A percentile compares a stretch with the other conserved stretches of the same genome.
These are phyloP conservation scores for Ceratocystiopsis minuta DNA, from an alignment of 2,329 filamentous ascomycete species.

Conservation along the genomic window DNA sequence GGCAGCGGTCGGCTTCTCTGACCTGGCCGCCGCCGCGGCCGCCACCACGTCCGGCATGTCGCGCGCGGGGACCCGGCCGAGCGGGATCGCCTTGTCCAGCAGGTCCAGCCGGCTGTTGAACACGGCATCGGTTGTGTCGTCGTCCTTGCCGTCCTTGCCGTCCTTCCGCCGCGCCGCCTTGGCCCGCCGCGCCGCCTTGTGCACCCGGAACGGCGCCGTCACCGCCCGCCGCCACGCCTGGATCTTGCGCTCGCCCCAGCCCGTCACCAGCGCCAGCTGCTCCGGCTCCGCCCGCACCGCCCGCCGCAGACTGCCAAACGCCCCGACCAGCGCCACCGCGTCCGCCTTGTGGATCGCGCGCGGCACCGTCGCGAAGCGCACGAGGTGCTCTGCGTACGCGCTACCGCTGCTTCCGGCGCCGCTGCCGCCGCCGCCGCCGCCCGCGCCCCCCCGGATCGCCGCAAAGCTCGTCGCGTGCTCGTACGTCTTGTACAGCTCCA, in stretches of 20 bases:
- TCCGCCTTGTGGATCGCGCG: constrained; percentile 88
- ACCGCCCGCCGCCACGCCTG: constrained; percentile 68
- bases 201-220: constrained; percentile 66
- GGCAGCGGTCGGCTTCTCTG: not conserved
- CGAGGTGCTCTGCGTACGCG: constrained; percentile 62
- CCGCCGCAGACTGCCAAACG: constrained; percentile 74
- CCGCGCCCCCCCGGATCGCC: constrained; percentile 70
- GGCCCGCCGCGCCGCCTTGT: constrained; percentile 36
- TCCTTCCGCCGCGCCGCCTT: constrained; percentile 5
- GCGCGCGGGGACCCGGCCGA: no score
- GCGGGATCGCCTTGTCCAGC: not conserved
- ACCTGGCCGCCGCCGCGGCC: no score
- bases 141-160: constrained; percentile 7
- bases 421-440: constrained; percentile 21
- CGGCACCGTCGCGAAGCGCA: constrained; percentile 85
- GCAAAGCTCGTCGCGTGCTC: constrained; percentile 59
- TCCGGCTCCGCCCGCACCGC: constrained; percentile 80
- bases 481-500: constrained; percentile 88
- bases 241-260: constrained; percentile 93
- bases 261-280: constrained; percentile 65
- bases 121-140: constrained; percentile 1
- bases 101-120: constrained; percentile 1
- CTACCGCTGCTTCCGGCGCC: no score
- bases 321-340: constrained; percentile 73
- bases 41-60: no score